Conservation (phyloP, 2,329 filamentous ascomycete genomes). For the Aspergillus japonicus region DNA sequence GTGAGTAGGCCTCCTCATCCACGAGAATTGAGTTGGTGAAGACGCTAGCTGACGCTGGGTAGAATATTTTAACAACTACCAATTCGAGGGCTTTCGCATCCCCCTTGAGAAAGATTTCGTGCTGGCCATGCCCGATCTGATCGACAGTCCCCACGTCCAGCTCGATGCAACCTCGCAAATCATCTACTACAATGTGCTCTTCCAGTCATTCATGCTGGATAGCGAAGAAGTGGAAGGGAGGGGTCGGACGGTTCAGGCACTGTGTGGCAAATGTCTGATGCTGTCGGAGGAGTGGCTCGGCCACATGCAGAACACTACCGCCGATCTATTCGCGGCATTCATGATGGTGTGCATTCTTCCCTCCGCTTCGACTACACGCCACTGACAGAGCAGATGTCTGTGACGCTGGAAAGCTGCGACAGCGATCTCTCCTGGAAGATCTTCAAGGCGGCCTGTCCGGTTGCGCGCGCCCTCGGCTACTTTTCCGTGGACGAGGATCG, state of each 20-base stretch:
- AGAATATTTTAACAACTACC: conserved; percentile 13
- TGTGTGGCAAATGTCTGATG: conserved; percentile 9
- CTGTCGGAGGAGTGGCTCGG: conserved; percentile 13
- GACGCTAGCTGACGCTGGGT: too few species aligned
- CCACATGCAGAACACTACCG: conserved; percentile 8
- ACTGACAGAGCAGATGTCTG: conserved; percentile 11
- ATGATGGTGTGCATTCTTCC: conserved; percentile 10
- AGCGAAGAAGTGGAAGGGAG: background rate
- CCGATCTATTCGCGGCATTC: conserved; percentile 18
- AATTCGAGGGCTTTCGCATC: conserved; percentile 19
- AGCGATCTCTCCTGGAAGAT: conserved; percentile 17
- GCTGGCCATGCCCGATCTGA: conserved; percentile 16
- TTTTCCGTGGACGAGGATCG: conserved; percentile 15
- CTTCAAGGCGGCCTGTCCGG: conserved; percentile 9
- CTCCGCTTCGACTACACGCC: too few species aligned
- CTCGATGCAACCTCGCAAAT: conserved; percentile 15
- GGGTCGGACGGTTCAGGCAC: conserved; percentile 7
- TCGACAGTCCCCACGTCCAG: conserved; percentile 17
- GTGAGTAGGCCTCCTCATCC: background rate
- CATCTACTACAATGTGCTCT: conserved; percentile 16
- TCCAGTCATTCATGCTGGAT: conserved; percentile 14
- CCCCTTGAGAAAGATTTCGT: conserved; percentile 15
- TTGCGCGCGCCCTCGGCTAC: conserved; percentile 17
- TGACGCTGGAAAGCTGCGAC: conserved; percentile 18
- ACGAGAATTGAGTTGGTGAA: too few species aligned